Evolutionary conservation across 768 basidiomycete genomes (phyloP).

Genomic region (Tricholoma flavovirens): DNA sequence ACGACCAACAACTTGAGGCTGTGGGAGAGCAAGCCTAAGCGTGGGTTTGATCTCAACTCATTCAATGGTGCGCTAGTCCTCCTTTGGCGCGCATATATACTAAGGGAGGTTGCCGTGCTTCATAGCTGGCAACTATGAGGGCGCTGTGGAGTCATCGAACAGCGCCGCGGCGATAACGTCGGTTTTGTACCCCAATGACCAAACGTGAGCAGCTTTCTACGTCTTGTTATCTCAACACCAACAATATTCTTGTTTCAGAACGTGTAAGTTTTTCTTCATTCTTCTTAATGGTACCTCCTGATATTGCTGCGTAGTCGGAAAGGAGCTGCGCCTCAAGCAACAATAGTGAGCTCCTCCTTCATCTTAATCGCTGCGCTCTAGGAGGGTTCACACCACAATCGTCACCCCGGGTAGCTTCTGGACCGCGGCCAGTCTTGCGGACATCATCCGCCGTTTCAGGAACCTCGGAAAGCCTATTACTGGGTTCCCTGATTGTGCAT

Average conservation of each 20-base stretch:
- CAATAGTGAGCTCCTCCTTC: conserved; percentile 55
- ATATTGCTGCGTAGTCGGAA: conserved; percentile 52
- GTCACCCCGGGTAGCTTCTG: conserved; percentile 50
- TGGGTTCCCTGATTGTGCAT: conserved; percentile 78
- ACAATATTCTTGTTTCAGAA: conserved; percentile 18
- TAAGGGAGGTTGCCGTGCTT: too few species aligned
- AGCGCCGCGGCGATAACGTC: conserved; percentile 91
- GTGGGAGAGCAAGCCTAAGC: conserved; percentile 83
- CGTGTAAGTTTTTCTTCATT: conserved; percentile 32
- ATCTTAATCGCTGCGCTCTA: too few species aligned
- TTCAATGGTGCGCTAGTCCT: conserved; percentile 69
- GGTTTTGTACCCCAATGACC: conserved; percentile 95
- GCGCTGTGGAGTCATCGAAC: conserved; percentile 81
- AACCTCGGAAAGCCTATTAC: conserved; percentile 75
- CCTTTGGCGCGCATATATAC: background rate
- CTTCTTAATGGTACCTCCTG: background rate
- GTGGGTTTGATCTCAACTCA: conserved; percentile 88
- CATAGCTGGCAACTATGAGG: conserved; percentile 88
- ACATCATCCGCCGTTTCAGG: conserved; percentile 92
- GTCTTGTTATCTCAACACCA: conserved; percentile 3
- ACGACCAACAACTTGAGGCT: conserved; percentile 87
- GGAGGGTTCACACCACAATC: background rate
- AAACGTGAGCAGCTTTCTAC: conserved; percentile 43
- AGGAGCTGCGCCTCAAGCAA: conserved; percentile 88
- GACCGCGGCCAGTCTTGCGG: conserved; percentile 83